Percentiles rank a stretch among this genome's conserved stretches.
Evolutionary conservation across 768 basidiomycete species (phyloP).

Genomic region (Amanita brunnescens): DNA sequence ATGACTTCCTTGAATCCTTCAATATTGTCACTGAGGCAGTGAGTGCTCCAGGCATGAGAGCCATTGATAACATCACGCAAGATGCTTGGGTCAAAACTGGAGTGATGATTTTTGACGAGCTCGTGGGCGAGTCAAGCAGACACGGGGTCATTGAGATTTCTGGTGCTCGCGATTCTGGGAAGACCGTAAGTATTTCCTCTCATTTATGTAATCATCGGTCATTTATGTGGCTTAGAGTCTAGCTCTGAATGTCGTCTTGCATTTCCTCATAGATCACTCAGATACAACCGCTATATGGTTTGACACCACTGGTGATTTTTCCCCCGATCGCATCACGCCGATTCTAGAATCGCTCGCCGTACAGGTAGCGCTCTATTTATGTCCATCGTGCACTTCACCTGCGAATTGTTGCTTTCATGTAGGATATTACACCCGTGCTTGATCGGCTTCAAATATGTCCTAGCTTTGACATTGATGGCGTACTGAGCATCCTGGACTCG

Average conservation of each 20-base stretch:
- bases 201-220: neutral
- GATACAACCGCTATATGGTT: slow-evolving; percentile 54
- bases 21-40: slow-evolving; percentile 30
- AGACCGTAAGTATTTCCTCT: slow-evolving; percentile 42
- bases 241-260: slow-evolving; percentile 48
- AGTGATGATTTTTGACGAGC: slow-evolving; percentile 38
- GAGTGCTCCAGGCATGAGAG: slow-evolving; percentile 35
- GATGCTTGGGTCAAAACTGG: slow-evolving; percentile 26
- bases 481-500: slow-evolving; percentile 33
- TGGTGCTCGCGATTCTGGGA: slow-evolving; percentile 56
- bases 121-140: slow-evolving; percentile 42
- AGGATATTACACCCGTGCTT: slow-evolving; percentile 27
- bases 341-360: slow-evolving; percentile 24
- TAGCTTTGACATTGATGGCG: slow-evolving; percentile 50
- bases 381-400: neutral
- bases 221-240: slow-evolving; percentile 38
- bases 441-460: slow-evolving; percentile 52
- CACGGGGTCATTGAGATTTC: slow-evolving; percentile 58
- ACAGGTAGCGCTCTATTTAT: slow-evolving; percentile 11
- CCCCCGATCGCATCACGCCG: slow-evolving; percentile 35
- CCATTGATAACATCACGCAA: slow-evolving; percentile 19
- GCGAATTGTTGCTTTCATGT: slow-evolving; percentile 4
- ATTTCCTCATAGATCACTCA: slow-evolving; percentile 32
- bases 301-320: slow-evolving; percentile 64
- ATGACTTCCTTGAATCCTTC: slow-evolving; percentile 36